These are phyloP conservation scores for Chlorella vulgaris DNA, from an alignment of 139 green algal species.

Conservation along the genomic window DNA sequence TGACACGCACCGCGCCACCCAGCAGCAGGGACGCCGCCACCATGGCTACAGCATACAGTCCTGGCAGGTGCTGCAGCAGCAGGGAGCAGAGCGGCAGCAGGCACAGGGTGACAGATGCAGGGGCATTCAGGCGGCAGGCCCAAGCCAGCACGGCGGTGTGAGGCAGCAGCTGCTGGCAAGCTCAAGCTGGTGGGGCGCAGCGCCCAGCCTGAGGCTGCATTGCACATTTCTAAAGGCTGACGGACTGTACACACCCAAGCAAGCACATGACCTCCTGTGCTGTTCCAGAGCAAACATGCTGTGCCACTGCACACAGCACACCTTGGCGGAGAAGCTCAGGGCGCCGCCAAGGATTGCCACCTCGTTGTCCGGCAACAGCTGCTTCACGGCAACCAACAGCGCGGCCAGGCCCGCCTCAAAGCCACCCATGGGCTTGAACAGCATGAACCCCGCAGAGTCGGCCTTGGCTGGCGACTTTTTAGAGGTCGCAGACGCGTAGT, in stretches of 20 bases:
- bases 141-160: too few species aligned
- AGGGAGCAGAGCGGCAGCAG: neutral
- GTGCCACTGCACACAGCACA: constrained; percentile 29
- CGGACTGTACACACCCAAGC: too few species aligned
- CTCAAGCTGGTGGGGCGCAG: too few species aligned
- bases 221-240: too few species aligned
- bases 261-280: too few species aligned
- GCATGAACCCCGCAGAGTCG: neutral
- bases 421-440: constrained; percentile 30
- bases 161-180: too few species aligned
- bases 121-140: neutral
- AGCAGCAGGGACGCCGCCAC: constrained; percentile 27
- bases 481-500: neutral
- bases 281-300: neutral
- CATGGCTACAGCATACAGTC: constrained; percentile 57
- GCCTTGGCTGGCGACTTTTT: neutral
- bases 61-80: constrained; percentile 71
- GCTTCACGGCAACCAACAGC: constrained; percentile 91
- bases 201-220: too few species aligned
- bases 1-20: constrained; percentile 21
- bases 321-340: constrained; percentile 77
- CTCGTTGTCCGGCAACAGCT: constrained; percentile 90
- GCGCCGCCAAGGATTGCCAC: constrained; percentile 67
- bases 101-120: neutral
- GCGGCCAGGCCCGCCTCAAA: constrained; percentile 88